phyloP scores from a whole-genome alignment of 2,329 filamentous ascomycete genomes.

The Aurifilum marmelostoma region DNA sequence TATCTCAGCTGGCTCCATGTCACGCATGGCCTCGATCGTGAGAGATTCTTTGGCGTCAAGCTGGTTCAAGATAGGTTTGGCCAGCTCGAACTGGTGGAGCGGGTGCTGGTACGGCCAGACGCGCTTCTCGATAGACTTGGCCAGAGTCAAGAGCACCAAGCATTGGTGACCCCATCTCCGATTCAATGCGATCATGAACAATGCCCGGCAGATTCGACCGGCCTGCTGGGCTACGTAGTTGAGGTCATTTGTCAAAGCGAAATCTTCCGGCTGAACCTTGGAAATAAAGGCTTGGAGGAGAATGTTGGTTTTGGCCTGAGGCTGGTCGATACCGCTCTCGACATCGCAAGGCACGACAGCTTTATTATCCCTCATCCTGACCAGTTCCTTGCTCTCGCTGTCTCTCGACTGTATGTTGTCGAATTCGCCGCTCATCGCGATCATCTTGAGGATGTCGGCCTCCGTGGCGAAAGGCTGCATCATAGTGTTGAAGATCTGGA shows the following conservation, averaged over 20 bases:
- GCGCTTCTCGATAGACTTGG: conserved; percentile 95
- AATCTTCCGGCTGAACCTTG: conserved; percentile 84
- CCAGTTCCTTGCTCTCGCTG: conserved; percentile 86
- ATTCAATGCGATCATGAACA: conserved; percentile 98
- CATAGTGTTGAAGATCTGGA: conserved; percentile 95
- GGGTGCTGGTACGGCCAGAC: conserved; percentile 96
- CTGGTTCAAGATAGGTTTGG: conserved; percentile 79
- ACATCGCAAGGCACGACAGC: conserved; percentile 78
- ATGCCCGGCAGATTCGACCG: conserved; percentile 86
- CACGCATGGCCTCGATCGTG: conserved; percentile 81
- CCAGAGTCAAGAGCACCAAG: conserved; percentile 83
- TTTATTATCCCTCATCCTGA: conserved; percentile 69
- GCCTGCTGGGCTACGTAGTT: conserved; percentile 96
- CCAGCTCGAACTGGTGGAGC: conserved; percentile 90
- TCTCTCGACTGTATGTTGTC: conserved; percentile 95
- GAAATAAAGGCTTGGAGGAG: conserved; percentile 94
- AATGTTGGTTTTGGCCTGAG: conserved; percentile 95
- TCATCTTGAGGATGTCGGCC: conserved; percentile 92
- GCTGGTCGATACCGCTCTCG: conserved; percentile 67
- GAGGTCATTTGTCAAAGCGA: conserved; percentile 87
- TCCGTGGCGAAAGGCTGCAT: conserved; percentile 87
- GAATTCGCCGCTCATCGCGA: conserved; percentile 96
- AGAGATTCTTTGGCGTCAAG: conserved; percentile 78
- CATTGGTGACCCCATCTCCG: conserved; percentile 96
- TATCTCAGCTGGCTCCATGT: conserved; percentile 93